Base-by-base conservation (phyloP, 2,329 filamentous ascomycete species). In the Pseudocercospora cruenta region DNA sequence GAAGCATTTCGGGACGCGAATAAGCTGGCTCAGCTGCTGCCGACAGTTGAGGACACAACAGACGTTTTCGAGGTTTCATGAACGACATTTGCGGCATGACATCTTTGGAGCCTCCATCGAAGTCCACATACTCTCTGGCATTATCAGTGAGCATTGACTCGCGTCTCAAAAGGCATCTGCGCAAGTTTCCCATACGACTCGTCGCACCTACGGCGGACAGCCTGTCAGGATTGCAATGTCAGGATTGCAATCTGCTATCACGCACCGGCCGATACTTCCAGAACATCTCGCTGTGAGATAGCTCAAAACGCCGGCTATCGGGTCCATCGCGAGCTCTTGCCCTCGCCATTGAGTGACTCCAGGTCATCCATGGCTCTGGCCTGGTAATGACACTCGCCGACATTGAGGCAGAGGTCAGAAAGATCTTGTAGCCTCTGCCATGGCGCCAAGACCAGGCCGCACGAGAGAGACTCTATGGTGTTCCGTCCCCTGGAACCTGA, bases 1-100 rank as follows among this genome's bases (percentile, higher is more conserved):
- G 86, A 91, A 47, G 86, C 90, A 24, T 83, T 97, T 80, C 85
- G 93, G 72, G 93, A 97, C 78, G 86, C 93, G 1, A 95, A 96
- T 74, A 84, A 88, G 62, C 82, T 97, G 49, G 87, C 88, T 14
- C 86, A 89, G 28, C 75, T 93, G 49, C 78, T 97, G 55, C 89
- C 88, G 2, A 80, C 92, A 4, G 86, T 93, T n/a, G 88, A 92
- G 63, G 87, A 88, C 63, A 85, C 78, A 28, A 80, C 89, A 66
- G 92, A 96, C 31, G 68, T 76, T 1, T 74, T 71, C 55, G 70
- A 76, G 62, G 54, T 76, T 31, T 54, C 65, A n/a, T 73, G 72
- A 75, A 65, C 47, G 8, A 8, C 39, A 43, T 2, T 43, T 43
- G 5, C 16, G 39, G 39, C 39, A 8, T 43, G 3, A 4, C 0